phyloP scores from a whole-genome alignment of 83 land plant species.

The Thuja plicata region DNA sequence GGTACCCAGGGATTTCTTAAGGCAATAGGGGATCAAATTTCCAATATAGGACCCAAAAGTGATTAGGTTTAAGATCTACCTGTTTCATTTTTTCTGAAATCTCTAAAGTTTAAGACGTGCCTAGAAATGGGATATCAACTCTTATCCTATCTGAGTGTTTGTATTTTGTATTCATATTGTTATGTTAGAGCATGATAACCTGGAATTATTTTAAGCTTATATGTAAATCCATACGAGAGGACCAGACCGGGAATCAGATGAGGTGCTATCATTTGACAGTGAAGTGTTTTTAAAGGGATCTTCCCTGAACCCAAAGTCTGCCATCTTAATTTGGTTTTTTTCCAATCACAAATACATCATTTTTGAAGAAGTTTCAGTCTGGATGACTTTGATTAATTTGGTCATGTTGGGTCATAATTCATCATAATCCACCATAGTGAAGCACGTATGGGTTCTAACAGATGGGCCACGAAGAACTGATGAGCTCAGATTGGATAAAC shows the following conservation, averaged over 20 bases:
- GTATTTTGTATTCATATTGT: background rate
- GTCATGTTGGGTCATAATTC: background rate
- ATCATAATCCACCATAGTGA: background rate
- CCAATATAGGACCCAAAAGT: background rate
- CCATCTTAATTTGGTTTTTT: background rate
- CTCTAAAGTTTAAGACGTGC: background rate
- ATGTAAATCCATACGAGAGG: background rate
- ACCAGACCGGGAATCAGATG: background rate
- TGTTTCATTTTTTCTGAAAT: background rate
- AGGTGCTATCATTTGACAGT: background rate
- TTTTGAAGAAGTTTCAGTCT: background rate
- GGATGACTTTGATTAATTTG: background rate
- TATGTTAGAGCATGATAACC: background rate
- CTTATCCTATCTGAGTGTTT: background rate
- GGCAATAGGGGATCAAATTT: background rate
- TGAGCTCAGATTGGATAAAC: background rate
- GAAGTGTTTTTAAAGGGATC: background rate
- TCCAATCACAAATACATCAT: background rate
- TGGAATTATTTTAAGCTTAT: background rate
- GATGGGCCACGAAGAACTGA: background rate
- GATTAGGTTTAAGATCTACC: background rate
- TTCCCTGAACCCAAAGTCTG: background rate
- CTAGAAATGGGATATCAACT: background rate
- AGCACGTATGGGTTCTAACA: background rate
- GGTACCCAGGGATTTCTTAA: background rate